A percentile compares a stretch with the other conserved stretches of the same genome.
Conservation (phyloP, 2,329 filamentous ascomycete genomes). For the Nemania sp. region DNA sequence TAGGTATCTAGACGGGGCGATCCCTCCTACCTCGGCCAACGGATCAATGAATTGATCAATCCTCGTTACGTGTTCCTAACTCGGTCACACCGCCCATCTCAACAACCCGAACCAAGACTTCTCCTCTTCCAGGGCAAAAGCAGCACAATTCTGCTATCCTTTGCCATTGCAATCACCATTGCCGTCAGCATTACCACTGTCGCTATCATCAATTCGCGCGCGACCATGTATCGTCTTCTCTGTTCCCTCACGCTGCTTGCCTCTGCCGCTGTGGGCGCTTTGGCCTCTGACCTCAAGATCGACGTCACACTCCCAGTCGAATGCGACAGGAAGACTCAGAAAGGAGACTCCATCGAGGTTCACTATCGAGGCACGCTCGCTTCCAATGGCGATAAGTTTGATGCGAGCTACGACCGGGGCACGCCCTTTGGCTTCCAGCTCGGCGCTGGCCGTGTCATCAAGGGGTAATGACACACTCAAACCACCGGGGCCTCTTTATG, state of each 20-base stretch:
- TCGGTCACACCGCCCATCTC: neutral
- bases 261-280: conserved; percentile 53
- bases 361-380: conserved; percentile 87
- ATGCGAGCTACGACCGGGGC: conserved; percentile 79
- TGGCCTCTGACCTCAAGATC: conserved; percentile 70
- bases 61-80: conserved; percentile 1
- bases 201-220: neutral
- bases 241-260: conserved; percentile 55
- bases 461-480: conserved; percentile 59
- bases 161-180: neutral
- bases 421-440: conserved; percentile 78
- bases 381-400: conserved; percentile 76
- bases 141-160: no score
- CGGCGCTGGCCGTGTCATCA: conserved; percentile 82
- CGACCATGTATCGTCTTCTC: conserved; percentile 52
- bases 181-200: neutral
- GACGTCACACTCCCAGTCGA: conserved; percentile 73
- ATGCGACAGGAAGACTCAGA: conserved; percentile 76
- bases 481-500: neutral
- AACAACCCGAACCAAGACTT: neutral
- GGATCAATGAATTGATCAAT: neutral
- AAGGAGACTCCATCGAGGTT: conserved; percentile 79
- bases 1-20: no score
- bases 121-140: no score
- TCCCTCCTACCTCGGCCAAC: no score